Conservation (phyloP, 1,139 yeast genomes). For the Pichia sp. region DNA sequence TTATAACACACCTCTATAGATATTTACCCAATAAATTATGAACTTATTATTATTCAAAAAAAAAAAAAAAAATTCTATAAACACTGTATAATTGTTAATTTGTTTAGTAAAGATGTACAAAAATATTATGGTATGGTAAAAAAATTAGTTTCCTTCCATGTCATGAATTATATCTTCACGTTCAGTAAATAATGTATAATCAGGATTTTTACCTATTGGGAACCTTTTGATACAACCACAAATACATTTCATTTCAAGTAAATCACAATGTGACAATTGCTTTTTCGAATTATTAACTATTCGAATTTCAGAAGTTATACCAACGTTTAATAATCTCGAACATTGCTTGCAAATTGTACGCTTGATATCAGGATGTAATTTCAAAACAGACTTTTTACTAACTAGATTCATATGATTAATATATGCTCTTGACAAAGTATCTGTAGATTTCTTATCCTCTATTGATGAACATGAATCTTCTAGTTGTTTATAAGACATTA, state of each 20-base stretch:
- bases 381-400: slow-evolving; percentile 56
- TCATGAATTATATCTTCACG: slow-evolving; percentile 15
- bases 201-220: slow-evolving; percentile 34
- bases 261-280: slow-evolving; percentile 27
- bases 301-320: slow-evolving; percentile 33
- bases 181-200: slow-evolving; percentile 30
- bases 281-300: slow-evolving; percentile 29
- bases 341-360: slow-evolving; percentile 59
- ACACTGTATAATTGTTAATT: too few species aligned
- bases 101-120: too few species aligned
- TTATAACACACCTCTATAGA: neutral
- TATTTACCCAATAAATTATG: too few species aligned
- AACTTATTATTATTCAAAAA: too few species aligned
- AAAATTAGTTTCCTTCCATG: neutral
- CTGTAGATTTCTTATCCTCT: slow-evolving; percentile 18
- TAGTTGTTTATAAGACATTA: slow-evolving; percentile 19
- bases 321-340: slow-evolving; percentile 41
- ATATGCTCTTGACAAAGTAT: slow-evolving; percentile 44
- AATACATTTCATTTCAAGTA: slow-evolving; percentile 29
- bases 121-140: too few species aligned
- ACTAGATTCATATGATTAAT: slow-evolving; percentile 42
- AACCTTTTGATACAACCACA: slow-evolving; percentile 36
- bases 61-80: too few species aligned
- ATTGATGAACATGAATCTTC: neutral
- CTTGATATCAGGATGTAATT: slow-evolving; percentile 56